Evolutionary conservation across 257 asterid genomes (phyloP), one percentile per base, ranked within the genome.

Genomic region (Datura wrightii): DNA sequence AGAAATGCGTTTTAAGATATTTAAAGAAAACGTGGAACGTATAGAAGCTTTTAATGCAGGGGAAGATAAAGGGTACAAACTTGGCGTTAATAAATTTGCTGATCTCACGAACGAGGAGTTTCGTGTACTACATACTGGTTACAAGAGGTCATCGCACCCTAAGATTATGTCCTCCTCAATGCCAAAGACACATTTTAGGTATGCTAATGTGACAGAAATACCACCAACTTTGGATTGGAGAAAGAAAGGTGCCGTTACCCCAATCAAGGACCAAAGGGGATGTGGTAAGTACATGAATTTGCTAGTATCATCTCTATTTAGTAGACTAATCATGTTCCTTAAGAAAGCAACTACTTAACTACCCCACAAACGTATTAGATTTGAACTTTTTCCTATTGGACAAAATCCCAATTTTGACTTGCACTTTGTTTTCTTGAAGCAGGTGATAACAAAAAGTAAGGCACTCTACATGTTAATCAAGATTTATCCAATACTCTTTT

Each of bases 41-140:
- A 89, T 89, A n/a, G 89, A 91, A 10, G 46, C 92, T 52, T 87
- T 88, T 71, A 91, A 91, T 76, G 67, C 82, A 8, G 89, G 79
- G 1, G 41, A 6, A 1, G 62, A 82, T 19, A 84, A 59, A 76
- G 89, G 86, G 0, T 91, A 86, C 59, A 89, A 71, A 85, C 88
- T 89, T 3, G 84, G 86, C 1, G 87, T 87, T 31, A 90, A 90
- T 50, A 66, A 79, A 10, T 90, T 88, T 54, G 80, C 88, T 2
- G 91, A 90, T 79, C 54, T 88, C 10, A 91, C 88, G 13, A 85
- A 83, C 0, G 89, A 91, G n/a, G 92, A 91, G 52, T 78, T 91
- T 63, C 91, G 86, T 59, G 86, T 84, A 2, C 3, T 82, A 1
- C 74, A 71, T 36, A 88, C 81, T 11, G 90, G 92, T 42, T 88